phyloP scores from a whole-genome alignment of 2,329 filamentous ascomycete genomes.

The Colletotrichum lentis region DNA sequence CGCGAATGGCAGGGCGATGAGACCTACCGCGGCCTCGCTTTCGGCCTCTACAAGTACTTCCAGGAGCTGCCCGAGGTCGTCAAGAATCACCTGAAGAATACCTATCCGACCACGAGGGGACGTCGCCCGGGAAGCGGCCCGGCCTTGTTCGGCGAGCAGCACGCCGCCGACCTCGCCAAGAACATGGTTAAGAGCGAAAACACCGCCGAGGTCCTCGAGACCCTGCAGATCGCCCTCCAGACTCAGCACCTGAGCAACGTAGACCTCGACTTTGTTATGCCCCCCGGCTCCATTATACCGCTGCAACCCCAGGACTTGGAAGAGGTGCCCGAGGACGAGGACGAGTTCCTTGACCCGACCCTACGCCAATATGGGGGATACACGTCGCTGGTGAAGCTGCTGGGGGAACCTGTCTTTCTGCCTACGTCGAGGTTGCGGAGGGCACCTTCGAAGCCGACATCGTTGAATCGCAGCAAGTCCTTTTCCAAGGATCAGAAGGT shows the following conservation, averaged over 20 bases:
- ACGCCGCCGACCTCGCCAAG: conserved; percentile 89
- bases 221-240: conserved; percentile 78
- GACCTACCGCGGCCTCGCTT: conserved; percentile 87
- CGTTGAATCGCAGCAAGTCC: conserved; percentile 77
- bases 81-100: conserved; percentile 73
- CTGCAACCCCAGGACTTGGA: conserved; percentile 67
- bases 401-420: conserved; percentile 86
- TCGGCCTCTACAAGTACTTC: conserved; percentile 95
- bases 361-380: conserved; percentile 79
- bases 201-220: conserved; percentile 73
- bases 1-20: conserved; percentile 96
- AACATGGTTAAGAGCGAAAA: conserved; percentile 85
- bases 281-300: conserved; percentile 77
- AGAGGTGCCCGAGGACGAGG: conserved; percentile 68
- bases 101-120: conserved; percentile 61
- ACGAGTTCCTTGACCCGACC: conserved; percentile 71
- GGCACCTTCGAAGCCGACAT: conserved; percentile 85
- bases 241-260: conserved; percentile 85
- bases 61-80: conserved; percentile 80
- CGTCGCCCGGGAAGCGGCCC: conserved; percentile 71
- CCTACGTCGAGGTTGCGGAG: conserved; percentile 85
- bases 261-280: conserved; percentile 87
- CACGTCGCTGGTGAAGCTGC: conserved; percentile 76
- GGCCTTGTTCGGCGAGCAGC: conserved; percentile 84
- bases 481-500: conserved; percentile 86